A percentile compares a stretch with the other conserved stretches of the same genome.
Conservation (phyloP, 2,329 filamentous ascomycete genomes). For the Cercospora nicotianae region DNA sequence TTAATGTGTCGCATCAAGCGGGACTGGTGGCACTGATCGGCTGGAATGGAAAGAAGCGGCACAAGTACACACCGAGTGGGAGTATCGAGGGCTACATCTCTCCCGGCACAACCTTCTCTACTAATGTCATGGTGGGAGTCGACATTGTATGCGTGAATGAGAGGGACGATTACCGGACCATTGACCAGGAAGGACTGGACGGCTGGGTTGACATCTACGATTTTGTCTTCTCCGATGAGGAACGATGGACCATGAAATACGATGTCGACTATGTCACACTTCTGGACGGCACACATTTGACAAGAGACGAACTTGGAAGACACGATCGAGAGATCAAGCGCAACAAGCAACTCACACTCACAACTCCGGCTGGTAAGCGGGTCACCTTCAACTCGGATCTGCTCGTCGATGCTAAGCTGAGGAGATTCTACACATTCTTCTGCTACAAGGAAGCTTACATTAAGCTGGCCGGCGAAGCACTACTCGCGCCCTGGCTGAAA, state of each 20-base stretch:
- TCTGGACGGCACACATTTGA: conserved; percentile 47
- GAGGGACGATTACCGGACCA: conserved; percentile 61
- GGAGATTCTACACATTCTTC: conserved; percentile 75
- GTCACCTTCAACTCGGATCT: conserved; percentile 45
- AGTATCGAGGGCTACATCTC: conserved; percentile 34
- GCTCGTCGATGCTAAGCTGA: conserved; percentile 62
- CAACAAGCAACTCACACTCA: conserved; percentile 43
- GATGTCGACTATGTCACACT: conserved; percentile 47
- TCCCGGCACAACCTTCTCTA: conserved; percentile 25
- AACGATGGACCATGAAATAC: conserved; percentile 64
- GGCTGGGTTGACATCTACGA: conserved; percentile 70
- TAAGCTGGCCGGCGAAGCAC: conserved; percentile 77
- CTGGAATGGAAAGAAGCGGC: conserved; percentile 37
- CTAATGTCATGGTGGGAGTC: conserved; percentile 60
- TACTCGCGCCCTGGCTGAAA: conserved; percentile 70
- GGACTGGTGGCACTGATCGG: conserved; percentile 70
- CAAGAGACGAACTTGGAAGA: conserved; percentile 44
- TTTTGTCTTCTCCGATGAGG: conserved; percentile 65
- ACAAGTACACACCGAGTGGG: conserved; percentile 31
- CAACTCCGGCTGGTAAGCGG: conserved; percentile 39
- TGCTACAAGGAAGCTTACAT: conserved; percentile 78
- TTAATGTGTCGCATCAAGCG: conserved; percentile 79
- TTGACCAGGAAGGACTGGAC: conserved; percentile 63
- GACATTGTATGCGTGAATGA: conserved; percentile 77
- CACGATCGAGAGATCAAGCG: conserved; percentile 46